Base-by-base conservation (phyloP, 768 basidiomycete genomes). In the Trametes cingulata region DNA sequence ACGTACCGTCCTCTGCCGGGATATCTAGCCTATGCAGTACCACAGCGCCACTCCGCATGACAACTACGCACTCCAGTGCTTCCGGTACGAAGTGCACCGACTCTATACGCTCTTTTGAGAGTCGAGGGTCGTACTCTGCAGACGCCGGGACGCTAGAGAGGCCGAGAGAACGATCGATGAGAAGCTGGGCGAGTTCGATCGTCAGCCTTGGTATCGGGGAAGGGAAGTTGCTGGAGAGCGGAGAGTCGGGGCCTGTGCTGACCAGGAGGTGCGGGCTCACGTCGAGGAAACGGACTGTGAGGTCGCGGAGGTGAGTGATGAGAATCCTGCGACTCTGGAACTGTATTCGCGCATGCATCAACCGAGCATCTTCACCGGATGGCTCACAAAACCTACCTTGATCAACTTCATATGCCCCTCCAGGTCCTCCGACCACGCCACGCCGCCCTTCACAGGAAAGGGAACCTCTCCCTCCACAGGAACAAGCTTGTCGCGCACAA, bases 221-320 rank as follows among this genome's bases (percentile, higher is more conserved):
- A 0, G 93, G 93, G 66, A 85, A 94, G 57, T 85, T 79, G 53
- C 80, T 76, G 24, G 80, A 73, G 1, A 92, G 70, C 3, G 87
- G 83, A 10, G 77, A 22, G 13, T 65, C 75, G 3, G 78, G 76
- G 6, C 74, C 72, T 4, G 75, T 67, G 46, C 74, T 73, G 36
- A 83, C 74, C 3, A 92, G 74, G 2, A 93, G 77, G 27, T 88
- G 86, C 4, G 85, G 80, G 54, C 90, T 91, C 41, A 87, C 72
- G 70, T 96, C 93, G 64, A 85, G 84, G 71, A 95, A 90, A 55
- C 81, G 82, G 19, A 95, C 73, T 5, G 80, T 81, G 19, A 85
- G 75, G 69, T 93, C 86, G 10, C 75, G 73, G 67, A 90, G 85
- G 54, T 76, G 77, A 0, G 88, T 88, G 2, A 90, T 71, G 19